Conservation (phyloP, 768 basidiomycete species). For the Leucosporidium scottii region DNA sequence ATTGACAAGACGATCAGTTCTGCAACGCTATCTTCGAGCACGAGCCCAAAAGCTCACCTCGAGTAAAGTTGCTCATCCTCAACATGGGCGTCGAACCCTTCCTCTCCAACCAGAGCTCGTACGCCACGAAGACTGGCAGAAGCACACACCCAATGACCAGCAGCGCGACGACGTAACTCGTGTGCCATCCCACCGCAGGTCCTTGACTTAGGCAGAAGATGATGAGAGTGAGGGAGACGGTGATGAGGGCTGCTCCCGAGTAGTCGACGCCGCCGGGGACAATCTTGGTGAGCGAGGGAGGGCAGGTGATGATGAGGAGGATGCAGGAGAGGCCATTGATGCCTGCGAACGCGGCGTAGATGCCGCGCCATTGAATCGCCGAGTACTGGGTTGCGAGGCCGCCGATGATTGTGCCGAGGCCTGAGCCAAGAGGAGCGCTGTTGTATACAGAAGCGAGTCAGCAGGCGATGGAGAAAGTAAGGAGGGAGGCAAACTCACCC, state of each 20-base stretch:
- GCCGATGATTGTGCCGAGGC: slow-evolving; percentile 17
- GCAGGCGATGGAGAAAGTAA: too few species aligned
- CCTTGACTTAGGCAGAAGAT: slow-evolving; percentile 4
- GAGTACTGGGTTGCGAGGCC: slow-evolving; percentile 14
- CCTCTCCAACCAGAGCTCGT: too few species aligned
- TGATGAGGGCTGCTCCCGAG: slow-evolving; percentile 11
- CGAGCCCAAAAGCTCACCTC: neutral
- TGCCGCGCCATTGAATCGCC: slow-evolving; percentile 19
- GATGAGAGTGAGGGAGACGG: slow-evolving; percentile 12
- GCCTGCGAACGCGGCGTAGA: slow-evolving; percentile 16
- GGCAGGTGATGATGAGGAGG: neutral
- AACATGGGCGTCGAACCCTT: too few species aligned
- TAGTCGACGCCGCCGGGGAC: slow-evolving; percentile 20
- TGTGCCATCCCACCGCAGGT: too few species aligned
- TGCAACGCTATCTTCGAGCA: neutral
- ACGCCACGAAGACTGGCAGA: too few species aligned
- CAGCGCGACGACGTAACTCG: too few species aligned
- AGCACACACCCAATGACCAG: too few species aligned
- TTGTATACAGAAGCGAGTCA: neutral
- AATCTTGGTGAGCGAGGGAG: neutral
- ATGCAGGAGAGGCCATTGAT: neutral
- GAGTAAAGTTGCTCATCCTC: too few species aligned
- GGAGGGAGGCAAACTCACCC: too few species aligned
- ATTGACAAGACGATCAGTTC: neutral
- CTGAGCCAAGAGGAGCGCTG: slow-evolving; percentile 16